A percentile compares a stretch with the other conserved stretches of the same genome.
phyloP scores from a whole-genome alignment of 441 rosid genomes.

The Breynia disticha region DNA sequence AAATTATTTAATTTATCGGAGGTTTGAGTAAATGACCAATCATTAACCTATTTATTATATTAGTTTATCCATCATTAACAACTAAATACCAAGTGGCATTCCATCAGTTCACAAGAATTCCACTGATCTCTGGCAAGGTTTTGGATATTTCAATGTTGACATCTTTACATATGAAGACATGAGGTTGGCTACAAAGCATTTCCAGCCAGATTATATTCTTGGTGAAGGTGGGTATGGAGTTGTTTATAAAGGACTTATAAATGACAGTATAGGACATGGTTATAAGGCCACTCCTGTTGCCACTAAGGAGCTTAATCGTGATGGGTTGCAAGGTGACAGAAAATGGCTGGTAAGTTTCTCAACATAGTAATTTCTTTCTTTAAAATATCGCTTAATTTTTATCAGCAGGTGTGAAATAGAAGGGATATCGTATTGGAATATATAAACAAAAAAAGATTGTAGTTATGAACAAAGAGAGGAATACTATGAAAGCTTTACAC shows the following conservation, averaged over 20 bases:
- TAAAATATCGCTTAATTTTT: no score
- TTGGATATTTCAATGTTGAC: conserved; percentile 67
- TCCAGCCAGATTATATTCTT: conserved; percentile 77
- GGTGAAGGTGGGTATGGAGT: conserved; percentile 98
- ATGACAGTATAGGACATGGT: conserved; percentile 54
- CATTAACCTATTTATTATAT: no score
- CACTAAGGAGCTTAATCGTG: conserved; percentile 86
- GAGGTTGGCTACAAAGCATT: conserved; percentile 72
- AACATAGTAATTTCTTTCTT: not conserved
- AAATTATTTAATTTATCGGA: no score
- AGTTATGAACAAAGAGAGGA: no score
- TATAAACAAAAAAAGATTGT: no score
- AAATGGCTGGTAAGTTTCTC: conserved; percentile 86
- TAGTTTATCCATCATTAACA: no score
- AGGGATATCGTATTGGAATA: no score
- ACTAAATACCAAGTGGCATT: conserved; percentile 10
- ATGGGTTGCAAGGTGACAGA: conserved; percentile 94
- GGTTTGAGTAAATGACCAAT: no score
- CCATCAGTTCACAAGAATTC: conserved; percentile 55
- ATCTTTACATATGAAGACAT: conserved; percentile 76
- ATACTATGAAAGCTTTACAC: no score
- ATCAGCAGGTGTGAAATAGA: no score
- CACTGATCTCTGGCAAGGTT: conserved; percentile 62
- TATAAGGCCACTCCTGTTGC: conserved; percentile 60
- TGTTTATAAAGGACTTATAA: conserved; percentile 83